A percentile compares a stretch with the other conserved stretches of the same genome.
phyloP scores from a whole-genome alignment of 441 rosid species.

The Adansonia rubrostipa region DNA sequence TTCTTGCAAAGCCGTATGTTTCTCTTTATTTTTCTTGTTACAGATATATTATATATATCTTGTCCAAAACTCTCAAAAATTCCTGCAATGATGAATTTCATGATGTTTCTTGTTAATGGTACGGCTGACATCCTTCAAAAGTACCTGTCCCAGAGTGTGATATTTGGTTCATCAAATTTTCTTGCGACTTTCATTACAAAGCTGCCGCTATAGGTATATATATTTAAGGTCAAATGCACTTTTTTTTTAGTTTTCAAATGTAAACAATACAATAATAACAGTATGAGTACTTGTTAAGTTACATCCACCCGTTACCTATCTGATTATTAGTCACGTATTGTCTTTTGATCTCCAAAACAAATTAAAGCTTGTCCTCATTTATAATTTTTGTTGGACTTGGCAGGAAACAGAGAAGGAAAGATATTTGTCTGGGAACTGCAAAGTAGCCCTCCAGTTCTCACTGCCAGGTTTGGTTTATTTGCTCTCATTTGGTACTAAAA shows the following conservation, averaged over 20 bases:
- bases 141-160: constrained; percentile 91
- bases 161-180: constrained; percentile 98
- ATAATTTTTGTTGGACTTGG: constrained; percentile 21
- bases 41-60: background rate
- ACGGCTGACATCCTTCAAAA: constrained; percentile 84
- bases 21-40: background rate
- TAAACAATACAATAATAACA: background rate
- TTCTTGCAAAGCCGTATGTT: background rate
- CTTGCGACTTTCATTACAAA: constrained; percentile 80
- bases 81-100: background rate
- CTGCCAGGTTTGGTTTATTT: constrained; percentile 57
- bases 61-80: background rate
- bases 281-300: background rate
- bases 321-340: background rate
- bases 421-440: constrained; percentile 93
- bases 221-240: background rate
- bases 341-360: background rate
- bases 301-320: too few relatives aligned
- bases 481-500: background rate
- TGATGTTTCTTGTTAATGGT: constrained; percentile 51
- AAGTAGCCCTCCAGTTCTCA: constrained; percentile 89
- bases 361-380: constrained; percentile 5
- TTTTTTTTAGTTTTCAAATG: too few relatives aligned
- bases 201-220: constrained; percentile 77
- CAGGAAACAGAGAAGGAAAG: constrained; percentile 98